Base-by-base conservation (phyloP, 192 early-diverging fungal species). In the Backusella australiensis region DNA sequence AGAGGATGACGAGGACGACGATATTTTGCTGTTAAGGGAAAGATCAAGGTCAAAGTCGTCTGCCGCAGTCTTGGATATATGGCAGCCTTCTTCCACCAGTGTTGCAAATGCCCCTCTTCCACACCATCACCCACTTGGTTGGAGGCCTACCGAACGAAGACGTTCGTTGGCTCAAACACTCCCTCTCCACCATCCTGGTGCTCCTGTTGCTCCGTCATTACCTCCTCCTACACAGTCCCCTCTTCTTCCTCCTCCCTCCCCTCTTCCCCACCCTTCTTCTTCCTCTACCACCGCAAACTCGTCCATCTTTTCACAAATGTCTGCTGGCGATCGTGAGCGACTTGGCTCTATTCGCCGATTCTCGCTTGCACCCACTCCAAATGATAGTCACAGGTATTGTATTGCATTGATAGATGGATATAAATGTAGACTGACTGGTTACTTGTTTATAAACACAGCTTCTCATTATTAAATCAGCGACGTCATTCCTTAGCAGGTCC, bases 11-110 rank as follows among this genome's bases (percentile, higher is more conserved):
- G 79, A 65, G 36, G 81, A 83, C 5, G 73, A 79, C 75, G 66
- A 78, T 73, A 75, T 73, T 49, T 63, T 49, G 44, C 26, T 84
- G 32, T 79, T 85, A 19, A 85, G 87, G 75, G 82, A 82, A 8
- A 80, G 90, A 59, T 75, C 83, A 15, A 49, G 90, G 29, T 91
- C 88, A 26, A 93, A 92, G 77, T 91, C 89, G 17, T 90, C 90
- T 4, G 90, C 90, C 9, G 89, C 88, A n/a, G 88, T 90, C 44
- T 90, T 87, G 72, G 91, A 76, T 38, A 76, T 69, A 3, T 75
- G 73, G 73, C 49, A 73, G 14, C 67, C 67, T n/a, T 36, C 21
- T 1, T 39, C 46, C 8, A 17, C 41, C 21, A 15, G 38, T 52
- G 32, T 0, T 32, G 32, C 32, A 32, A 32, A 73, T 56, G 34